Evolutionary conservation across 768 basidiomycete genomes (phyloP).

Genomic region (Cubamyces sp.): DNA sequence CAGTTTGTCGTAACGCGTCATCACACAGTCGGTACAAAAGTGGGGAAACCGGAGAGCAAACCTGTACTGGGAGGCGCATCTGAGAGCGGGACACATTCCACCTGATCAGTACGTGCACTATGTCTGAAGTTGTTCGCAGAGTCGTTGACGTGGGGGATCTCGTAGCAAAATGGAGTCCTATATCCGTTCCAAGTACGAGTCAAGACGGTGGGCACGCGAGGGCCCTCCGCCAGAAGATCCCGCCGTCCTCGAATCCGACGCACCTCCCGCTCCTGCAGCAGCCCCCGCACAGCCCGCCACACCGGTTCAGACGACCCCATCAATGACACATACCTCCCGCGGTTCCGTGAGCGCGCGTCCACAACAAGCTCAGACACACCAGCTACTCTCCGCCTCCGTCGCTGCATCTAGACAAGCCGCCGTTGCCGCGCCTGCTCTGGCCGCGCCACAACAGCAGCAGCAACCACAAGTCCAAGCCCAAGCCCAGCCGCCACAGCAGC

Average conservation of each 20-base stretch:
- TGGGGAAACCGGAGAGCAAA: slow-evolving; percentile 97
- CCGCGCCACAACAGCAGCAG: slow-evolving; percentile 21
- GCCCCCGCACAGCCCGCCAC: slow-evolving; percentile 22
- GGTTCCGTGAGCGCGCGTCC: slow-evolving; percentile 29
- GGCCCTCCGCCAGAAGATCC: slow-evolving; percentile 85
- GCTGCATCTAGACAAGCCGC: slow-evolving; percentile 21
- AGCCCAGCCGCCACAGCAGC: slow-evolving; percentile 31
- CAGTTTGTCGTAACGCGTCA: slow-evolving; percentile 6
- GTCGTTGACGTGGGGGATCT: not conserved
- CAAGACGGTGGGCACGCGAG: slow-evolving; percentile 90
- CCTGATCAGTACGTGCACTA: slow-evolving; percentile 85
- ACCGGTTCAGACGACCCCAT: slow-evolving; percentile 17
- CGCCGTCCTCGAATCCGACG: slow-evolving; percentile 63
- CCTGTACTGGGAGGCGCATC: slow-evolving; percentile 95
- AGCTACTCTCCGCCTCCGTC: slow-evolving; percentile 51
- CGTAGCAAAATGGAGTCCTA: slow-evolving; percentile 97
- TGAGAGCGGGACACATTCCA: slow-evolving; percentile 88
- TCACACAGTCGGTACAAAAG: slow-evolving; percentile 74
- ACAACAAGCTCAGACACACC: slow-evolving; percentile 57
- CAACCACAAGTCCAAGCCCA: slow-evolving; percentile 28
- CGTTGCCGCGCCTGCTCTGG: not conserved
- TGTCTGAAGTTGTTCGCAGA: slow-evolving; percentile 1
- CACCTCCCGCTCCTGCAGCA: slow-evolving; percentile 30
- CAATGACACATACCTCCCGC: slow-evolving; percentile 30
- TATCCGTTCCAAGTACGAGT: slow-evolving; percentile 96